Base-by-base conservation (phyloP, 2,329 filamentous ascomycete genomes). In the Aureobasidium leucospermi region DNA sequence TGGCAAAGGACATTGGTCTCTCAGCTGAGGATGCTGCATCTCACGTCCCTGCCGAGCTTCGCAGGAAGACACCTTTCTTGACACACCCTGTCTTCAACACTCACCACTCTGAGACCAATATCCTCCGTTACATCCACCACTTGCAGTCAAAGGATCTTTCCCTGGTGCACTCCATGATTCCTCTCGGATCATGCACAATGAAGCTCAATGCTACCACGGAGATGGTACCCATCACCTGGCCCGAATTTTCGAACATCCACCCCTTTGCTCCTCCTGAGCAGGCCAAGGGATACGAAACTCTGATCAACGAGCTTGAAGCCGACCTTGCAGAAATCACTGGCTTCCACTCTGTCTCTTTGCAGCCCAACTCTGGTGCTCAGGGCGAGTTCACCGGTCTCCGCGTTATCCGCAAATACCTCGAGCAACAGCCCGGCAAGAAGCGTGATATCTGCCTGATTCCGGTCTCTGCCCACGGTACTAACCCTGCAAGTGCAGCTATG, bases 131-230 rank as follows among this genome's bases (percentile, higher is more conserved):
- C 76, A 96, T 97, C 67, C 82, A 93, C 70, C 90, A 96, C 71
- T 80, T 97, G 5, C 88, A 96, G 72, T 96, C 91, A 53, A 96
- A 96, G 78, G 93, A 97, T 71, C 78, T 97, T 13, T 96, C 93
- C 1, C 81, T 96, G 5, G 89, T 92, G 2, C 93, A 97, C 76
- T 96, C 92, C 15, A 97, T 97, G 93, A 97, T 97, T 62, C 91
- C 93, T 2, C 83, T 97, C 1, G 93, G 93, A 19, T 96, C 93
- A 1, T 97, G 93, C 79, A 97, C 93, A 13, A 97, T 97, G 93
- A 97, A 97, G 80, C 85, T 96, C 57, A 96, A 96, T 72, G 89
- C 88, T 43, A 94, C 92, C 3, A 89, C 89, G 0, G 90, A 96
- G 77, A 96, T 97, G 93, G 82, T 89, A 15, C 88, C 92, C 7